A percentile compares a stretch with the other conserved stretches of the same genome.
These are phyloP conservation scores for Cladochytrium replicatum DNA, from an alignment of 192 early-diverging fungal species.

Conservation along the genomic window DNA sequence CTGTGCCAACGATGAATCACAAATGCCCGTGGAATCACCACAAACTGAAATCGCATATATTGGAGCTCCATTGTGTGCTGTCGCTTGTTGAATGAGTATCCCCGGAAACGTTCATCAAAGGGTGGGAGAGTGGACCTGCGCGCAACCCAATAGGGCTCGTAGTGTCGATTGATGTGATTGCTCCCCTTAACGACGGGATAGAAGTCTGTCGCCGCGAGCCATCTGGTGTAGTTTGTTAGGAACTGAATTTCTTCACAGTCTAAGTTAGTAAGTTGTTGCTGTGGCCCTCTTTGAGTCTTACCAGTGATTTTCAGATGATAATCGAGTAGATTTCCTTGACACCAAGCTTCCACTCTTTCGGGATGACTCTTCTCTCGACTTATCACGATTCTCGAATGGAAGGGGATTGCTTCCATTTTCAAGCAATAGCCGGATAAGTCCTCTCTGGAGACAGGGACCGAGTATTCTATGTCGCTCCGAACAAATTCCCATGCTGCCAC, in stretches of 20 bases:
- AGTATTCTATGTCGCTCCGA: not conserved
- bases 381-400: conserved; percentile 15
- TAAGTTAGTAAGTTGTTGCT: too few relatives aligned
- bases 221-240: conserved; percentile 18
- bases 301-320: conserved; percentile 11
- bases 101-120: conserved; percentile 25
- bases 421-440: conserved; percentile 1
- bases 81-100: conserved; percentile 27
- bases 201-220: conserved; percentile 2
- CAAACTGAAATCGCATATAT: conserved; percentile 7
- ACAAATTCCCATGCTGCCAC: conserved; percentile 5
- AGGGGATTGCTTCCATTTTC: conserved; percentile 9
- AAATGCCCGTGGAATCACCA: conserved; percentile 13
- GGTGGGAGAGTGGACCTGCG: conserved; percentile 8
- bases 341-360: conserved; percentile 9
- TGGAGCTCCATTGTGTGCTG: conserved; percentile 22
- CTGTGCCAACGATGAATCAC: conserved; percentile 21
- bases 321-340: conserved; percentile 2
- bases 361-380: not conserved
- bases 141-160: conserved; percentile 24
- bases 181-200: conserved; percentile 8
- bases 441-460: conserved; percentile 10
- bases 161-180: conserved; percentile 3
- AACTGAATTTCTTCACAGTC: too few relatives aligned
- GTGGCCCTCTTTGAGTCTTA: conserved; percentile 2